Evolutionary conservation across 352 stramenopile species (phyloP).

Genomic region (Globisporangium apiculatum): DNA sequence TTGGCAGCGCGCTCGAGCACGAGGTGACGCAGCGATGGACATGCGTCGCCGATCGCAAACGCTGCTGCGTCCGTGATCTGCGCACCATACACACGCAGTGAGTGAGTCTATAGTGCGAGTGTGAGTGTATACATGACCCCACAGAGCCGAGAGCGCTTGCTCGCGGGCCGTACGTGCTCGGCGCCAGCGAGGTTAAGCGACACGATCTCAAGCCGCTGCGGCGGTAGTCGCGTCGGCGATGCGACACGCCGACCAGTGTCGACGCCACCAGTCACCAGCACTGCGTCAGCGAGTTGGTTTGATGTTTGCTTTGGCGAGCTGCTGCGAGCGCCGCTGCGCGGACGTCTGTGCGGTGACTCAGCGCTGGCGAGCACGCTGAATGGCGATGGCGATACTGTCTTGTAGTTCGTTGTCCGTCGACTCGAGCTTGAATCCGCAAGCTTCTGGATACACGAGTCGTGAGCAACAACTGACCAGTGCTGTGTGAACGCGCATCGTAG

Average conservation of each 20-base stretch:
- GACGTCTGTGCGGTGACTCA: background rate
- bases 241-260: background rate
- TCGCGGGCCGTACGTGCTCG: constrained; percentile 29
- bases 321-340: background rate
- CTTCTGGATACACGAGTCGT: constrained; percentile 45
- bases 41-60: constrained; percentile 11
- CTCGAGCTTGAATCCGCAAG: constrained; percentile 14
- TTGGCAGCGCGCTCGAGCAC: constrained; percentile 10
- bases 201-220: background rate
- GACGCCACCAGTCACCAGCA: background rate
- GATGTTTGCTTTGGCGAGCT: constrained; percentile 15
- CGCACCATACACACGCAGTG: constrained; percentile 2
- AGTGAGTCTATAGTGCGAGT: background rate
- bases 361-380: background rate
- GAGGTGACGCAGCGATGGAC: constrained; percentile 7
- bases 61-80: constrained; percentile 14
- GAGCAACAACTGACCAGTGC: constrained; percentile 61
- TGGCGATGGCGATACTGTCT: background rate
- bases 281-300: constrained; percentile 11
- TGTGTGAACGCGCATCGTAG: constrained; percentile 7
- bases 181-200: constrained; percentile 50
- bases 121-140: background rate
- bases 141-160: background rate
- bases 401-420: background rate
- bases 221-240: background rate